These are phyloP conservation scores for Emmonsiellopsis sp. DNA, from an alignment of 2,329 filamentous ascomycete genomes.

Conservation along the genomic window DNA sequence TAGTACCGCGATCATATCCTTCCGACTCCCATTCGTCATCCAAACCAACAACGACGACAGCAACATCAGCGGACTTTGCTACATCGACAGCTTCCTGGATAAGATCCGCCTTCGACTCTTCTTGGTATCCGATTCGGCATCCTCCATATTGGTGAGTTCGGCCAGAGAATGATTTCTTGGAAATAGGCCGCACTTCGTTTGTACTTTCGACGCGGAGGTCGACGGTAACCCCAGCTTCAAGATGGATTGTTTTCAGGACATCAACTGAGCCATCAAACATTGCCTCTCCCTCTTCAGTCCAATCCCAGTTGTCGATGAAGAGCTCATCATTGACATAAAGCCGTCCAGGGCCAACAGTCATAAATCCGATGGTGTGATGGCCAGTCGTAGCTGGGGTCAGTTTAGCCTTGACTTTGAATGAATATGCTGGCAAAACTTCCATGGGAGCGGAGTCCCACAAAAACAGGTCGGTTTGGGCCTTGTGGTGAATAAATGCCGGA, in stretches of 20 bases:
- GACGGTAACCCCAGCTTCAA: conserved; percentile 46
- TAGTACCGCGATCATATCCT: conserved; percentile 42
- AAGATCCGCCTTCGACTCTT: conserved; percentile 44
- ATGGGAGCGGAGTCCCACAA: conserved; percentile 38
- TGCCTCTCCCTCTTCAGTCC: conserved; percentile 45
- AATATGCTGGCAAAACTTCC: conserved; percentile 38
- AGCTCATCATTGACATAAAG: conserved; percentile 47
- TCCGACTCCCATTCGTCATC: conserved; percentile 66
- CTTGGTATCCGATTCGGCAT: conserved; percentile 46
- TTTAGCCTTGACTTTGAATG: conserved; percentile 44
- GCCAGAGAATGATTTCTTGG: conserved; percentile 2
- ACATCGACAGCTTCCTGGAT: conserved; percentile 52
- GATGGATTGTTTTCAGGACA: conserved; percentile 42
- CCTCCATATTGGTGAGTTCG: conserved; percentile 31
- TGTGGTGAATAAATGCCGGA: conserved; percentile 32
- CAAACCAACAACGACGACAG: conserved; percentile 59
- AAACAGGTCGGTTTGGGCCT: conserved; percentile 24
- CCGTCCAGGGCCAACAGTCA: conserved; percentile 48
- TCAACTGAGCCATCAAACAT: conserved; percentile 52
- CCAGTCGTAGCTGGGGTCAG: conserved; percentile 44
- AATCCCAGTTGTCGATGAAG: conserved; percentile 49
- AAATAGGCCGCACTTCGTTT: conserved; percentile 1
- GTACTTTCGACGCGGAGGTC: conserved; percentile 38
- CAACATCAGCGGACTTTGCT: conserved; percentile 59
- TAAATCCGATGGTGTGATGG: conserved; percentile 47